phyloP scores from a whole-genome alignment of 2,329 filamentous ascomycete species.

The Stromatinia cepivora region DNA sequence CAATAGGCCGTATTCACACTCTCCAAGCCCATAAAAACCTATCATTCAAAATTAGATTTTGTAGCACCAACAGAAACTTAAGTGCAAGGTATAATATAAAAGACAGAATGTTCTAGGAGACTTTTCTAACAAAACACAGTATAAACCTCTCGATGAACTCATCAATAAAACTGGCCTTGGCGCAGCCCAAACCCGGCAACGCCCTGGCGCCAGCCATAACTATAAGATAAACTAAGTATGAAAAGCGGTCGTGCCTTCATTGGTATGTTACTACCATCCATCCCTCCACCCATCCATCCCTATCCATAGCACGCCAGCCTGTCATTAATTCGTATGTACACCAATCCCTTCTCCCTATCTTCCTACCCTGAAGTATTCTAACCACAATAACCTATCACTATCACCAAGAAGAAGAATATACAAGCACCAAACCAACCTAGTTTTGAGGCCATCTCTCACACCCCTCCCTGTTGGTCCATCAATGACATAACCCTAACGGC shows the following conservation, averaged over 20 bases:
- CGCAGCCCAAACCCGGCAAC: not conserved
- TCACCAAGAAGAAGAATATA: slow-evolving; percentile 22
- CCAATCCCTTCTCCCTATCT: not conserved
- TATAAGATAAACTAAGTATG: slow-evolving; percentile 13
- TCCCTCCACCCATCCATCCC: slow-evolving; percentile 7
- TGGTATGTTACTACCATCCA: slow-evolving; percentile 12
- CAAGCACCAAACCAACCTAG: slow-evolving; percentile 18
- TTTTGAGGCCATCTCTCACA: not conserved
- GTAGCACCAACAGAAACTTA: too few species aligned
- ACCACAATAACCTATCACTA: slow-evolving; percentile 8
- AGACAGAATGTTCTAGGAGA: too few species aligned
- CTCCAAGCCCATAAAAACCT: too few species aligned
- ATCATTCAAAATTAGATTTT: too few species aligned
- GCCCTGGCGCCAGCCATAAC: slow-evolving; percentile 5
- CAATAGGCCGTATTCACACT: too few species aligned
- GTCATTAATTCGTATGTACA: slow-evolving; percentile 20
- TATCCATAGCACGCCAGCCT: slow-evolving; percentile 12
- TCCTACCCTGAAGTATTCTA: not conserved
- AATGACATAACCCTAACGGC: not conserved
- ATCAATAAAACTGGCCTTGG: slow-evolving; percentile 1
- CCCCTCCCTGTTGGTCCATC: not conserved
- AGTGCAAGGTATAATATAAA: too few species aligned
- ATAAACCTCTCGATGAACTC: not conserved
- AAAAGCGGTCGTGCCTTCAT: slow-evolving; percentile 2
- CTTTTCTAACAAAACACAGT: not conserved